These are phyloP conservation scores for Lactuca sativa DNA, from an alignment of 129 eudicot genomes.

Conservation along the genomic window DNA sequence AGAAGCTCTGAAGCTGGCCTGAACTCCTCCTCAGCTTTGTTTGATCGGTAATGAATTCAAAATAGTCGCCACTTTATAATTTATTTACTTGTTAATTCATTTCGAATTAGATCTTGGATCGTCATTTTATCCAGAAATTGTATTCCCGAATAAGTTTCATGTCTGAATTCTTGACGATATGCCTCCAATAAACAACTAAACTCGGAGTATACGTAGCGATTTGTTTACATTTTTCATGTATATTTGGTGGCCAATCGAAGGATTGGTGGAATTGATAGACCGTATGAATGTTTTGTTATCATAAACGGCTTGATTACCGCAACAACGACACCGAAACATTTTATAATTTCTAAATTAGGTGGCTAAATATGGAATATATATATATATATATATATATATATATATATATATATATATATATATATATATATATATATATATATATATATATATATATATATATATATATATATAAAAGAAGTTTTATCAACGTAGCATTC, in stretches of 20 bases:
- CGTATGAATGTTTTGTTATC: neutral
- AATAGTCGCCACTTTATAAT: neutral
- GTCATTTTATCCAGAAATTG: constrained; percentile 2
- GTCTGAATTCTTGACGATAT: neutral
- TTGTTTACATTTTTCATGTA: neutral
- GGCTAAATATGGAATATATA: neutral
- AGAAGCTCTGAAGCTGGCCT: constrained; percentile 19
- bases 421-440: too few species aligned
- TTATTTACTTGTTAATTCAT: neutral
- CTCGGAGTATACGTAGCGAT: neutral
- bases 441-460: too few species aligned
- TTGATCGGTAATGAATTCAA: constrained; percentile 16
- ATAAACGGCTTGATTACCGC: neutral
- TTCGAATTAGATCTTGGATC: neutral
- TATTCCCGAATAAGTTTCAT: neutral
- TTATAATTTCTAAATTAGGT: neutral
- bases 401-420: too few species aligned
- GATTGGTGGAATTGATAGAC: neutral
- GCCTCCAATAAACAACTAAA: neutral
- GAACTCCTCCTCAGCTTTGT: constrained; percentile 3
- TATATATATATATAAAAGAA: too few species aligned
- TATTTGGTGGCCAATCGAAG: neutral
- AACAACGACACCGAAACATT: neutral
- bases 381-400: too few species aligned
- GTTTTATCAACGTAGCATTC: neutral